phyloP scores from a whole-genome alignment of 352 stramenopile species.

The Phytopythium montanum region DNA sequence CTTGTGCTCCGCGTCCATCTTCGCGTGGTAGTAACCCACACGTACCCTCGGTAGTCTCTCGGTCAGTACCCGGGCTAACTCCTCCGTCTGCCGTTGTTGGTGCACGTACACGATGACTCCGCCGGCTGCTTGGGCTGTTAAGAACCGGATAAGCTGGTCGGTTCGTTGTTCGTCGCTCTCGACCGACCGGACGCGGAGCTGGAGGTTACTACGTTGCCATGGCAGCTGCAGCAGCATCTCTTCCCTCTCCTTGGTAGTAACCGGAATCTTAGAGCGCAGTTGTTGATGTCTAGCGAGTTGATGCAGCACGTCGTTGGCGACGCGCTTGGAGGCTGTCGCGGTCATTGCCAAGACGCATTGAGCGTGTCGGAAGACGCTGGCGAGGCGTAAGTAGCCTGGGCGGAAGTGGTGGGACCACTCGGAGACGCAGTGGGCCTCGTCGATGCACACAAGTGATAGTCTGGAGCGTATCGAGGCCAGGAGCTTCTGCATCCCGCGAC shows the following conservation, averaged over 20 bases:
- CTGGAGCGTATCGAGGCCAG: constrained; percentile 37
- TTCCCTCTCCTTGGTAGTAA: constrained; percentile 7
- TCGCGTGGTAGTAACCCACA: constrained; percentile 91
- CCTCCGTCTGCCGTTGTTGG: constrained; percentile 71
- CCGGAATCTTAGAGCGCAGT: constrained; percentile 1
- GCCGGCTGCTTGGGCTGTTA: constrained; percentile 29
- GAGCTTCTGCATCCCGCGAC: constrained; percentile 74
- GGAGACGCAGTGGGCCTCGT: constrained; percentile 95
- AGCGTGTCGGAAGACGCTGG: constrained; percentile 50
- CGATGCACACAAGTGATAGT: constrained; percentile 88
- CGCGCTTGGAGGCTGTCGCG: constrained; percentile 84
- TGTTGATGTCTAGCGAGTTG: constrained; percentile 39
- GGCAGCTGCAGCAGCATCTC: constrained; percentile 64
- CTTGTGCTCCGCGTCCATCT: constrained; percentile 79
- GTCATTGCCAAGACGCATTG: constrained; percentile 90
- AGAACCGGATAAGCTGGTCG: constrained; percentile 18
- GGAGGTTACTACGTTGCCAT: constrained; percentile 70
- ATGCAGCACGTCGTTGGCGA: constrained; percentile 67
- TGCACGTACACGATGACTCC: constrained; percentile 84
- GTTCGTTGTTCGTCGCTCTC: constrained; percentile 40
- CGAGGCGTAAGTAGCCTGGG: constrained; percentile 72
- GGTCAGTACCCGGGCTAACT: constrained; percentile 58
- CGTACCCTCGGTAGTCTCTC: constrained; percentile 52
- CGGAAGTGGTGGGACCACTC: constrained; percentile 96
- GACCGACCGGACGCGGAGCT: constrained; percentile 48